Base-by-base conservation (phyloP, 2,329 filamentous ascomycete genomes). In the Aspergillus sp. region DNA sequence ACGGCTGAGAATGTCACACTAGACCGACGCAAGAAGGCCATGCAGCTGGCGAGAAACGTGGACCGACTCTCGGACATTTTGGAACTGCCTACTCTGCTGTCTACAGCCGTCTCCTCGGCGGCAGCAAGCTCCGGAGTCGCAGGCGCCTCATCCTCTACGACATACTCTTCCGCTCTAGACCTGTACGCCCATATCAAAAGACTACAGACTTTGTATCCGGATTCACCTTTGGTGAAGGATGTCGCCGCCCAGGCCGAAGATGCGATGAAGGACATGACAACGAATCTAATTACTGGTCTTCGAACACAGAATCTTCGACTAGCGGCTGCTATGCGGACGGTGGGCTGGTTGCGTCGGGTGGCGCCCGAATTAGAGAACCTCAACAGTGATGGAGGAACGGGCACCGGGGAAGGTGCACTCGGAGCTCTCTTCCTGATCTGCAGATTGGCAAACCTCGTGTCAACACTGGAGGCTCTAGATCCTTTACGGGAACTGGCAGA, bases 171-270 rank as follows among this genome's bases (percentile, higher is more conserved):
- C 0, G 90, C 90, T 0, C 75, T 98, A 30, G 93, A 98, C 65
- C 76, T 98, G 2, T 86, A 95, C 61, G 85, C 88, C n/a, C 93
- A 97, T 63, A 93, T 96, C 61, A 88, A 88, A 54, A 82, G 93
- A 6, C 75, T 98, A 5, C 83, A 90, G 48, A 81, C 83, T 0
- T 73, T 97, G 27, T 95, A 96, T 62, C 86, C 90, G 0, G 75
- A 83, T 41, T 95, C 90, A 0, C 72, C 79, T 0, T 73, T 97
- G 35, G 78, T 97, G 27, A 75, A 75, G 12, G 84, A 85, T 26
- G 83, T 97, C 13, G 76, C 83, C 7, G 62, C 70, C 2, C 88
- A 96, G 62, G 88, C 91, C 7, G 89, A 95, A 56, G 82, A 82
- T 42, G 88, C 89, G 32, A 95, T 97, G 78, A 86, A 87, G 57